Percentiles rank a stretch among this genome's conserved stretches.
phyloP scores from a whole-genome alignment of 192 early-diverging fungal genomes.

The Funneliformis mosseae region DNA sequence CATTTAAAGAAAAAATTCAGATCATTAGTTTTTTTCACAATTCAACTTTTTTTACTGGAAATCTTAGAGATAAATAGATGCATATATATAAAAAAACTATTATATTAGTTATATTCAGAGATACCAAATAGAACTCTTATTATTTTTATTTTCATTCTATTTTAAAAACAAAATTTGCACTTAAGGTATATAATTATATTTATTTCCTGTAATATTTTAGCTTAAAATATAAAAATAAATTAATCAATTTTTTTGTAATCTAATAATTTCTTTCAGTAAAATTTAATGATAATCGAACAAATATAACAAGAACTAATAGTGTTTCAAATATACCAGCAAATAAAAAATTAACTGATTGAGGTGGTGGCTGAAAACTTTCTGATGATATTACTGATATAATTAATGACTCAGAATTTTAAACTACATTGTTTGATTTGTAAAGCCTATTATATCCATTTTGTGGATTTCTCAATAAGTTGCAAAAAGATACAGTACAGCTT shows the following conservation, averaged over 20 bases:
- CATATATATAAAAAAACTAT: too few relatives aligned
- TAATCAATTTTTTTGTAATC: not conserved
- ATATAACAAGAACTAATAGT: not conserved
- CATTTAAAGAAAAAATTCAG: not conserved
- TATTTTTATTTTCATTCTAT: too few relatives aligned
- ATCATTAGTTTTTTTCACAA: too few relatives aligned
- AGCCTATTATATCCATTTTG: not conserved
- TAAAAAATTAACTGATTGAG: not conserved
- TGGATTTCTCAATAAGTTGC: not conserved
- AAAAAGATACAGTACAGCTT: not conserved
- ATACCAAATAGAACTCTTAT: too few relatives aligned
- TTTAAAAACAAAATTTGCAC: too few relatives aligned
- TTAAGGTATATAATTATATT: not conserved
- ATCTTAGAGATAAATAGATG: too few relatives aligned
- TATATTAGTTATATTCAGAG: too few relatives aligned
- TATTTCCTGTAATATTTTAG: not conserved
- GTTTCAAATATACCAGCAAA: not conserved
- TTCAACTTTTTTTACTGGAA: too few relatives aligned
- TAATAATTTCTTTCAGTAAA: not conserved
- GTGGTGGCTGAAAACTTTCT: not conserved
- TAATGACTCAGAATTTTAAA: not conserved
- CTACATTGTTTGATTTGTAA: not conserved
- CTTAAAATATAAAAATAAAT: not conserved
- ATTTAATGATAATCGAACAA: not conserved
- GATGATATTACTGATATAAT: constrained; percentile 14